Base-by-base conservation (phyloP, 768 basidiomycete species). In the Dendrothele bispora region DNA sequence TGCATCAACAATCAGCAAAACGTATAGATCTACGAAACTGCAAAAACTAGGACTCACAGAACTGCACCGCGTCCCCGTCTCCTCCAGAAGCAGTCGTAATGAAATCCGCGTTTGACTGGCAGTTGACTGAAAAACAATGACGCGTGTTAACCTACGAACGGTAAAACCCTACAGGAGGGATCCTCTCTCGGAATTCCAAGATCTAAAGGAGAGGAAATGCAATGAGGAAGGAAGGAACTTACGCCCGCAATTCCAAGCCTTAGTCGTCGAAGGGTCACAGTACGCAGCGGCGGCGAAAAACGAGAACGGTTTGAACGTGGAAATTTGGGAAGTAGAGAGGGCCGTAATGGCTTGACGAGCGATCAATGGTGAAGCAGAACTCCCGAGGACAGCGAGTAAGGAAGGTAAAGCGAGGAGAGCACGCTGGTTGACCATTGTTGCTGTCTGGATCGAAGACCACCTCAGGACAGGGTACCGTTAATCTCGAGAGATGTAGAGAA, bases 241-340 rank as follows among this genome's bases (percentile, higher is more conserved):
- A 78, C 80, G 50, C 56, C 81, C 81, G 52, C 80, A 83, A 28
- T 64, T 55, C 82, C 81, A 83, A 22, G 66, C 58, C 34, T 70
- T 43, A 5, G 77, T 79, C 24, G 59, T 50, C 6, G 63, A 48
- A 4, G 78, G 70, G 10, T 62, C 47, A 49, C 82, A 83, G 51
- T 81, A 80, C 0, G 71, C 79, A 5, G 80, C 57, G 36, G 73
- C 73, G 0, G 82, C 80, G 47, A 73, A 81, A 47, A 60, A 61
- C 0, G 78, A 68, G 58, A 72, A 83, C 1, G 79, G 70, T 27
- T 60, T 73, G 59, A 69, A 82, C 7, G 57, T 25, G 7, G 64
- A 51, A n/a, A 82, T 73, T 55, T 78, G 73, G 0, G 68, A 15
- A 5, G 66, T 51, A 7, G 67, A 58, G 34, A 80, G 60, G 8